Base-by-base conservation (phyloP, 2,329 filamentous ascomycete genomes). In the Chrysosporium keratinophilum region DNA sequence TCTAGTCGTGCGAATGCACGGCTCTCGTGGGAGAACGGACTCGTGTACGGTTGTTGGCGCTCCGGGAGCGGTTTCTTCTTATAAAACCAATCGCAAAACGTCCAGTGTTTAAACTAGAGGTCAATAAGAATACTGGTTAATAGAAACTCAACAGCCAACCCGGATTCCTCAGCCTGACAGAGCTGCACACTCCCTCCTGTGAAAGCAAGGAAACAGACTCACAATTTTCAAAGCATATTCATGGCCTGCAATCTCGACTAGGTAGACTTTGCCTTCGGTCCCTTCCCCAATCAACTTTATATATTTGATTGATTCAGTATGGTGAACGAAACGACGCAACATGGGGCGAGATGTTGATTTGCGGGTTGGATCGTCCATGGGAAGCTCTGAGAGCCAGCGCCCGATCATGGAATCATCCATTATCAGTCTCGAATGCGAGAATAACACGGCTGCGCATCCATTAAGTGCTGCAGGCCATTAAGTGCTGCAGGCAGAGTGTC, bases 1-100 rank as follows among this genome's bases (percentile, higher is more conserved):
- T 58, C 54, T 10, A 58, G 52, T 33, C 52, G 54, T 23, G 54
- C 57, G 31, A 58, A 58, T 23, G 57, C 54, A 17, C 57, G 54
- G 20, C 45, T 42, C 50, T 58, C 54, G 33, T 56, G 51, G 5
- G 52, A 41, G 20, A 56, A 52, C 10, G 57, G 45, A 20, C 5
- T 33, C 7, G 41, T 45, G 42, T 55, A 55, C n/a, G 48, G 34
- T 5, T 50, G 41, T 20, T 43, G 17, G 34, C 37, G 28, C 15
- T 20, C 11, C 1, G 28, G 12, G 4, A 52, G 15, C 3, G 3
- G 28, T 15, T 10, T 12, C 4, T 15, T 49, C 23, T 4, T 17
- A 6, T 14, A 44, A 19, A 14, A 44, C 42, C 19, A 44, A 19
- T 28, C 12, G n/a, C 6, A 14, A 33, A 14, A 45, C 15, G 12